phyloP scores from a whole-genome alignment of 176 grass and related monocot species.

The Avena atlantica region DNA sequence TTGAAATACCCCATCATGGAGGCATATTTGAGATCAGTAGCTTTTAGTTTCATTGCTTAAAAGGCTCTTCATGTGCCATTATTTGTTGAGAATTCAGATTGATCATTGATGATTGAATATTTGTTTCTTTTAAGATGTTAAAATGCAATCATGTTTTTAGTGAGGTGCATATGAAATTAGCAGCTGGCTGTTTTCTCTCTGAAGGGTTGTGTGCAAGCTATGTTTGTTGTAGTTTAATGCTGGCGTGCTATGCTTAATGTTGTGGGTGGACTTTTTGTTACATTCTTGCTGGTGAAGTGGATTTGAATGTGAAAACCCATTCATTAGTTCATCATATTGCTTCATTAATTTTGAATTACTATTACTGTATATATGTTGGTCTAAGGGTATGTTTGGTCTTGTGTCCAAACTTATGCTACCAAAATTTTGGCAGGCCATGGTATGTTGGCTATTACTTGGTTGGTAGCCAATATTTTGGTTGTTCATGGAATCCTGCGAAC shows the following conservation, averaged over 20 bases:
- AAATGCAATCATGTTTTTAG: neutral
- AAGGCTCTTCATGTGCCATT: neutral
- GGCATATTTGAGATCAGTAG: constrained; percentile 7
- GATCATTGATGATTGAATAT: neutral
- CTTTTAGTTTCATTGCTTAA: neutral
- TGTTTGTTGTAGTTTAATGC: neutral
- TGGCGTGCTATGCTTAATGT: neutral
- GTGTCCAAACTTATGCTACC: too few relatives aligned
- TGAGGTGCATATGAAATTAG: neutral
- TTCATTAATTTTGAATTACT: neutral
- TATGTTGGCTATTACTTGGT: too few relatives aligned
- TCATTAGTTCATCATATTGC: neutral
- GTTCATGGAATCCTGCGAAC: too few relatives aligned
- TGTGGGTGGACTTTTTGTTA: neutral
- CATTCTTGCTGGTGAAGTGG: neutral
- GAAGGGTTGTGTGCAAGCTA: neutral
- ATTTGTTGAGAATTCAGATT: neutral
- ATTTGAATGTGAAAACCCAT: constrained; percentile 7
- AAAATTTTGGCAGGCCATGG: too few relatives aligned
- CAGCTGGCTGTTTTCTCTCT: neutral
- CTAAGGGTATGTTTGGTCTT: too few relatives aligned
- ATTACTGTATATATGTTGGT: neutral
- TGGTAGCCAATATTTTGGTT: too few relatives aligned
- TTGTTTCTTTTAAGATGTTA: neutral
- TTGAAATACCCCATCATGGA: neutral